Evolutionary conservation across 1,139 yeast species (phyloP), one percentile per base, ranked within the genome.

Genomic region (Scheffersomyces stambukii): DNA sequence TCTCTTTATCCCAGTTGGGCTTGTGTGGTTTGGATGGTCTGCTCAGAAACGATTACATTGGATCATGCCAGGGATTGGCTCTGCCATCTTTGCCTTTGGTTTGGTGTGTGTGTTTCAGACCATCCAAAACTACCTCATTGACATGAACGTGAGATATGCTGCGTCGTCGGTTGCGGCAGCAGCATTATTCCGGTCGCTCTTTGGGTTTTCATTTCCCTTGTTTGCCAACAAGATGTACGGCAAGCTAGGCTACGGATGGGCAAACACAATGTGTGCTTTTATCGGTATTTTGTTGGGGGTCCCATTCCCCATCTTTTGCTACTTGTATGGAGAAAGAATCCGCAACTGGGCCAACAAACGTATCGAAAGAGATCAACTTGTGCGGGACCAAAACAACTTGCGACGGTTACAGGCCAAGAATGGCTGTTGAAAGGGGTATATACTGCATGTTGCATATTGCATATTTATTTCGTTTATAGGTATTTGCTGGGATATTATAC

Each of bases 161-260:
- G 71, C 72, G 3, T 59, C 66, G 20, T 59, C 69, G 6, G 67
- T 64, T 6, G 70, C 71, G 2, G 71, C 72, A 1, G 70, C 70
- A 1, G 70, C 72, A n/a, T 53, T 66, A 24, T 65, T 64, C 44
- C 46, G 72, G 31, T 61, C 66, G 8, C 43, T 64, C 19, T 62
- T 65, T 41, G 73, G 71, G 4, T 64, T 64, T 36, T 46, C 55
- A 28, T 64, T 65, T 46, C 73, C 73, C 3, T 45, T 65, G 13
- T 62, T 64, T 42, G 72, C 72, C 7, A 42, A 47, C 20, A 46
- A 52, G 24, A 63, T 66, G 70, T 66, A 65, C 35, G 52, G 43
- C 16, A 50, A 43, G 21, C 38, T 66, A 36, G 64, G 62, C 5
- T 64, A 64, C 37, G 72, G 71, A 5, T 64, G 71, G 71, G 72